Evolutionary conservation across 2,329 filamentous ascomycete genomes (phyloP).

Genomic region (Epichloe elymi): DNA sequence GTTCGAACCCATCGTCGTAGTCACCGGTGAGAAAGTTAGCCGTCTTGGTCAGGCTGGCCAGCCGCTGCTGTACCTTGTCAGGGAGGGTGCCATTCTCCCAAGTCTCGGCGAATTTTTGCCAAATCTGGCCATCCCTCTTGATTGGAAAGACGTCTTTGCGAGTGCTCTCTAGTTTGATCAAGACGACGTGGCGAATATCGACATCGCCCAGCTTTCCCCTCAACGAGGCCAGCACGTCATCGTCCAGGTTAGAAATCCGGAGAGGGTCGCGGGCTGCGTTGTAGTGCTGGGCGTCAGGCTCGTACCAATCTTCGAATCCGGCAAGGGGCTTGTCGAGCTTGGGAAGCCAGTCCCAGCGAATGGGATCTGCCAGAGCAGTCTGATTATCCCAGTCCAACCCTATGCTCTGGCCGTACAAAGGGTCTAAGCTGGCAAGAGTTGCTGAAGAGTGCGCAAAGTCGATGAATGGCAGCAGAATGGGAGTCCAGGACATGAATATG

Average conservation of each 20-base stretch:
- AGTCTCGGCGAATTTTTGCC: slow-evolving; percentile 20
- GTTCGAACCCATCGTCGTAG: slow-evolving; percentile 20
- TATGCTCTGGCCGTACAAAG: slow-evolving; percentile 14
- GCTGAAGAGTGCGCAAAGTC: slow-evolving; percentile 20
- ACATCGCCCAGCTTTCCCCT: slow-evolving; percentile 15
- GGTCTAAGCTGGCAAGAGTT: slow-evolving; percentile 13
- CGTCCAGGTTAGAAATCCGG: slow-evolving; percentile 26
- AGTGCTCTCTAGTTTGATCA: slow-evolving; percentile 30
- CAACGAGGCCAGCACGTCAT: slow-evolving; percentile 17
- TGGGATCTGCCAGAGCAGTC: slow-evolving; percentile 14
- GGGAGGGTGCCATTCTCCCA: slow-evolving; percentile 20
- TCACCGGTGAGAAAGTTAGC: slow-evolving; percentile 22
- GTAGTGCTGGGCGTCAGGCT: slow-evolving; percentile 17
- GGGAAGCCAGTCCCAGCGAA: slow-evolving; percentile 13
- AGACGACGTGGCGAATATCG: slow-evolving; percentile 27
- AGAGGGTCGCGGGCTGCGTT: slow-evolving; percentile 23
- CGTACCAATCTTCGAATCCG: slow-evolving; percentile 17
- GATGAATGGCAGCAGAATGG: slow-evolving; percentile 19
- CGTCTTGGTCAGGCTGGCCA: slow-evolving; percentile 17
- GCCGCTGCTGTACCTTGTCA: slow-evolving; percentile 14
- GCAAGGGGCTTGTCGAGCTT: slow-evolving; percentile 5
- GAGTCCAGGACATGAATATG: slow-evolving; percentile 23
- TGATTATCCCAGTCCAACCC: slow-evolving; percentile 14
- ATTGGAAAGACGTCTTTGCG: slow-evolving; percentile 31
- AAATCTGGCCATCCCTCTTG: slow-evolving; percentile 26